phyloP scores from a whole-genome alignment of 2,329 filamentous ascomycete species.

The Arthrinium puccinioides region DNA sequence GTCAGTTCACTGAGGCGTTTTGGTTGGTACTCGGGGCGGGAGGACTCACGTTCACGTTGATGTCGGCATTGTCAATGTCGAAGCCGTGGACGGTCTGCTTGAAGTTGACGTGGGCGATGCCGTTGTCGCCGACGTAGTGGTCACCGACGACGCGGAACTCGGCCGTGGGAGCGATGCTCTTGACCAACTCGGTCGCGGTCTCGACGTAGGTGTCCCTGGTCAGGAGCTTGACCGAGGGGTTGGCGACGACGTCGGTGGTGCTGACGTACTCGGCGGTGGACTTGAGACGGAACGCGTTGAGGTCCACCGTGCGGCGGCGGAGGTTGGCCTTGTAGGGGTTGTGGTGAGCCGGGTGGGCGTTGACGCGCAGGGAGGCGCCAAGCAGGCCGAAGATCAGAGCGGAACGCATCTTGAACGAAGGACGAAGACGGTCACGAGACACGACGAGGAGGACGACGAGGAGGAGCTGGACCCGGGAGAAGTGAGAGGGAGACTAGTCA shows the following conservation, averaged over 20 bases:
- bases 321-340: constrained; percentile 15
- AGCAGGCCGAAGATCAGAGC: constrained; percentile 24
- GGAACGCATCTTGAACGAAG: constrained; percentile 20
- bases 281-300: constrained; percentile 23
- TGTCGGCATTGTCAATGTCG: constrained; percentile 54
- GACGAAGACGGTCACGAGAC: too few species aligned
- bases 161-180: constrained; percentile 25
- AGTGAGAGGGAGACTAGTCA: too few species aligned
- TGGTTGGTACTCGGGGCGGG: background rate
- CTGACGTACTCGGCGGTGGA: constrained; percentile 23
- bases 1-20: background rate
- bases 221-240: constrained; percentile 16
- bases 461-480: background rate
- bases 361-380: constrained; percentile 20
- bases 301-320: constrained; percentile 23
- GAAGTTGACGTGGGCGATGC: constrained; percentile 51
- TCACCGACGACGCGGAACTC: constrained; percentile 45
- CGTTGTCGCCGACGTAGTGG: constrained; percentile 46
- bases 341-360: constrained; percentile 17
- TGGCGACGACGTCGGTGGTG: constrained; percentile 10
- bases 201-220: constrained; percentile 31
- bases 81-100: constrained; percentile 51
- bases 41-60: constrained; percentile 51
- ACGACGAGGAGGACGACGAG: background rate
- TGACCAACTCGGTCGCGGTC: constrained; percentile 36